Percentiles rank a stretch among this genome's conserved stretches.
These are phyloP conservation scores for Aureobasidium sp. DNA, from an alignment of 2,329 filamentous ascomycete species.

Conservation along the genomic window DNA sequence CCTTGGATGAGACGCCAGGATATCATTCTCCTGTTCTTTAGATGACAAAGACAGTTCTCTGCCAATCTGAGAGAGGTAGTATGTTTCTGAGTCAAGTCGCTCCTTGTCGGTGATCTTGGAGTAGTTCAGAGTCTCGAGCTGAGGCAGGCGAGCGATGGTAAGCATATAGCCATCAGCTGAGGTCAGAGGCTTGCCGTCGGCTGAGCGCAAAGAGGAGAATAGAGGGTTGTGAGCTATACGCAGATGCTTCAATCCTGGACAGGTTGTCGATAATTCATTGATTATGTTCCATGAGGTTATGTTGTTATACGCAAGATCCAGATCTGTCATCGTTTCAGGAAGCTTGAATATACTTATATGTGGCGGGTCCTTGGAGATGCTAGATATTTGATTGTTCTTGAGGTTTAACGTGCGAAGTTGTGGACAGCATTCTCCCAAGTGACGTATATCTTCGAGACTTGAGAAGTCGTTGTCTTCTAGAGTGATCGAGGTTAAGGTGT, in stretches of 20 bases:
- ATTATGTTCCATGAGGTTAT: constrained; percentile 63
- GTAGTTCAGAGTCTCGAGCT: constrained; percentile 66
- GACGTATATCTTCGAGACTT: constrained; percentile 50
- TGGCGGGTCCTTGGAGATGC: not conserved
- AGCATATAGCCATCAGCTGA: constrained; percentile 86
- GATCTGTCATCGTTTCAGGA: constrained; percentile 25
- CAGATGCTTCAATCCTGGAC: constrained; percentile 68
- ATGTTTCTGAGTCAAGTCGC: constrained; percentile 81
- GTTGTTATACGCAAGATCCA: constrained; percentile 42
- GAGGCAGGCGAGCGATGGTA: constrained; percentile 65
- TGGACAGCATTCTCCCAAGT: constrained; percentile 39
- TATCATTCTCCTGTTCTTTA: constrained; percentile 44
- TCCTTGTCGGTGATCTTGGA: constrained; percentile 62
- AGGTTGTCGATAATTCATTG: constrained; percentile 57
- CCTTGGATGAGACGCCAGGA: constrained; percentile 61
- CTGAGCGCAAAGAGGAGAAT: constrained; percentile 51
- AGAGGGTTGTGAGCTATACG: constrained; percentile 83
- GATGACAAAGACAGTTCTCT: constrained; percentile 61
- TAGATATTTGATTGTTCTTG: constrained; percentile 65
- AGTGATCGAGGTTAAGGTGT: constrained; percentile 55
- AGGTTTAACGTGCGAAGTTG: constrained; percentile 50
- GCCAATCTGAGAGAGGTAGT: constrained; percentile 80
- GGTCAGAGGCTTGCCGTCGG: constrained; percentile 39
- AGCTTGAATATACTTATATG: not conserved
- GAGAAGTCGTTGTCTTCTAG: constrained; percentile 67